phyloP scores from a whole-genome alignment of 1,139 yeast species.

The Magnusiomyces tetraspermus region DNA sequence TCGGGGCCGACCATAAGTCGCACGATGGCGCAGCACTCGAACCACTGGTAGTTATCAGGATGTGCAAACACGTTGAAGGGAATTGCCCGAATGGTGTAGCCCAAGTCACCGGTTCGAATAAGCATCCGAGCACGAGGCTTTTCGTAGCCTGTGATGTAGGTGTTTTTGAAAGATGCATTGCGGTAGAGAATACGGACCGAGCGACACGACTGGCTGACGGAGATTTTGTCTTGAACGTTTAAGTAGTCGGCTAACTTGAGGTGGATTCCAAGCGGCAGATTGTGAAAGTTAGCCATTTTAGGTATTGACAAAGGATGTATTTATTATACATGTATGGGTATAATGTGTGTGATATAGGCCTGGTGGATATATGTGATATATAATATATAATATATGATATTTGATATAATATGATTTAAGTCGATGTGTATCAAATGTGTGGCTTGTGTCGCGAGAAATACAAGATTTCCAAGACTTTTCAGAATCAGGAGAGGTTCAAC shows the following conservation, averaged over 20 bases:
- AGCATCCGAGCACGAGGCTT: neutral
- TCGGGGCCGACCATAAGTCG: neutral
- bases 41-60: neutral
- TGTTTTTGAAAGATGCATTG: neutral
- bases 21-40: neutral
- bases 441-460: too few relatives aligned
- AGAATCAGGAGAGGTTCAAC: too few relatives aligned
- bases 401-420: too few relatives aligned
- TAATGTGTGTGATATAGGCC: neutral
- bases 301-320: neutral
- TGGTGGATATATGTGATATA: too few relatives aligned
- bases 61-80: neutral
- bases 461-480: too few relatives aligned
- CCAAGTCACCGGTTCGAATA: neutral
- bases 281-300: neutral
- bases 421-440: too few relatives aligned
- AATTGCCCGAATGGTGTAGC: neutral
- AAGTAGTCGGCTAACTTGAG: neutral
- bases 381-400: too few relatives aligned
- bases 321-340: neutral
- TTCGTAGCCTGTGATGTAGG: neutral
- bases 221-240: constrained; percentile 1
- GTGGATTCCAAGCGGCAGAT: neutral
- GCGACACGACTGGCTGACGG: neutral
- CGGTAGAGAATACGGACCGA: neutral